Percentiles rank a stretch among this genome's conserved stretches.
Conservation (phyloP, 805 yeast genomes). For the Zygoascus bituminiphila region DNA sequence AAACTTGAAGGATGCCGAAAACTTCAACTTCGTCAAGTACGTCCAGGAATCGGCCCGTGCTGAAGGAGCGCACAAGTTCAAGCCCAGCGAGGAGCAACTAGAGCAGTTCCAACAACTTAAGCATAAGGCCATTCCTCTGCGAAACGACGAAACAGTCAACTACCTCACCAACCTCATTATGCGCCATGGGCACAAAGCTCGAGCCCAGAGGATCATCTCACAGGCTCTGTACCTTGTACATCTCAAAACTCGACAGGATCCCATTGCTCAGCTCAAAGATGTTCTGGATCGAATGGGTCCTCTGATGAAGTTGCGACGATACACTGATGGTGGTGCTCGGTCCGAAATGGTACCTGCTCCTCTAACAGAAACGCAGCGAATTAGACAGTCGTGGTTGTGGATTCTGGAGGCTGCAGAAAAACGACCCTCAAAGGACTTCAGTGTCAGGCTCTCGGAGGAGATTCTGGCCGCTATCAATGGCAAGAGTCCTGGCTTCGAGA, state of each 20-base stretch:
- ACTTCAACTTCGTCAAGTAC: conserved; percentile 30
- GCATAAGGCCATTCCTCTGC: conserved; percentile 48
- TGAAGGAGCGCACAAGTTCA: conserved; percentile 4
- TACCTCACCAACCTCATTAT: conserved; percentile 80
- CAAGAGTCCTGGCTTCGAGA: conserved; percentile 74
- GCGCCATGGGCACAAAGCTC: conserved; percentile 83
- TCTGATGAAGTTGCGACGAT: conserved; percentile 64
- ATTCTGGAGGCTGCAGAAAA: conserved; percentile 75
- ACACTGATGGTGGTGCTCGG: conserved; percentile 81
- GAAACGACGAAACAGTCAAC: conserved; percentile 61
- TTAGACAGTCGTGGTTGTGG: conserved; percentile 85
- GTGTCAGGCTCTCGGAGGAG: conserved; percentile 90
- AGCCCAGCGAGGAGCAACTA: conserved; percentile 57
- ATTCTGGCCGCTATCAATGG: conserved; percentile 70
- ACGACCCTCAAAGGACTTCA: conserved; percentile 68
- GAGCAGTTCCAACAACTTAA: conserved; percentile 45
- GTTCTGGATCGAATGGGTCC: conserved; percentile 81
- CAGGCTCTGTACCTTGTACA: conserved; percentile 75
- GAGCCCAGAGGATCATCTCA: conserved; percentile 64
- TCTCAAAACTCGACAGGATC: conserved; percentile 67
- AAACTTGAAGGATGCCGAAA: conserved; percentile 14
- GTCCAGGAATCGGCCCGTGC: conserved; percentile 10
- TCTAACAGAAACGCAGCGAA: conserved; percentile 70
- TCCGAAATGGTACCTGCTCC: conserved; percentile 76
- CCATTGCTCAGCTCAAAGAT: conserved; percentile 64